Evolutionary conservation across 345 rosid species (phyloP), one percentile per base, ranked within the genome.

Genomic region (Physaria fendleri): DNA sequence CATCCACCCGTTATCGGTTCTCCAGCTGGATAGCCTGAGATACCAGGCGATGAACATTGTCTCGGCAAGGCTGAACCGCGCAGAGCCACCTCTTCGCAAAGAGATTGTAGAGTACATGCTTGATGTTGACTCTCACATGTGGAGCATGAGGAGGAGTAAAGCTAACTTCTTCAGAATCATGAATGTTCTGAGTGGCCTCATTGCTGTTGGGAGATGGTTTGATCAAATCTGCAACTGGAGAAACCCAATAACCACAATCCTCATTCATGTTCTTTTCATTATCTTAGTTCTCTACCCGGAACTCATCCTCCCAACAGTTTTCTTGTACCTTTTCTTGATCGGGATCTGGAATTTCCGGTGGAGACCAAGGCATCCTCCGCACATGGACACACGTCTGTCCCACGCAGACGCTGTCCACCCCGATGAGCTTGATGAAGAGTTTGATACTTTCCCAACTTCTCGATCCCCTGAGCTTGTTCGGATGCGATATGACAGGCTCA

Each of bases 61-160:
- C 46, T 82, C 97, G 0, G 71, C 73, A 57, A 83, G 99, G 82
- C 79, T 93, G 52, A 82, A 76, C 78, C 69, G 99, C 0, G 95
- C 97, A 14, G 99, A 93, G 76, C 99, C 99, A 25, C 94, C 99
- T 2, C 71, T 93, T 64, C 79, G 90, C 53, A 89, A 83, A 74
- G 99, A 93, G 70, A 75, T 90, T 12, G 97, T 93, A 5, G 99
- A 93, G 75, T 93, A 89, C 66, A 93, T 93, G 99, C 90, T 93
- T 2, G 99, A 93, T 72, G 95, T 93, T 28, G 99, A 85, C 66
- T 93, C 96, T 1, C 99, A 93, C 59, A 89, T 93, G 97, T 93
- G 99, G 97, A 93, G 88, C 71, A 93, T 89, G 99, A 83, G 99
- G 75, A 85, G 97, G 73, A 93, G 99, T 77, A 93, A 93, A 71